Conservation (phyloP, 345 rosid species). For the Alliaria petiolata region DNA sequence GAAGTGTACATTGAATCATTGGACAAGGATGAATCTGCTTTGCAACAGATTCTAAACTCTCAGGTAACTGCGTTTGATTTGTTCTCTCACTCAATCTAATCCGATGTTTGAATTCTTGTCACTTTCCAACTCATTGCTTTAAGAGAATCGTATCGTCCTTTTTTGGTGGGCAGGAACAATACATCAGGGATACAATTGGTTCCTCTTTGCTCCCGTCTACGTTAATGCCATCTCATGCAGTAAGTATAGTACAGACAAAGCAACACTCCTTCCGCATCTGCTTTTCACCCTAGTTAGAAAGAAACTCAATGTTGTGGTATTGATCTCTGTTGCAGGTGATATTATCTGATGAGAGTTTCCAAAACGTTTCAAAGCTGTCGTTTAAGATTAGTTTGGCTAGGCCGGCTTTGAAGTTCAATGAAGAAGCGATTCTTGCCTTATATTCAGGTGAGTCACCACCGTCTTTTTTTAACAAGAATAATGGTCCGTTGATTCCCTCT, state of each 20-base stretch:
- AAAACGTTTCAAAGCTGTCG: constrained; percentile 46
- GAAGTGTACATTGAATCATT: constrained; percentile 82
- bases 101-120: too few species aligned
- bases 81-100: too few species aligned
- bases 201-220: constrained; percentile 65
- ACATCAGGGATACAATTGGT: constrained; percentile 80
- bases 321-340: constrained; percentile 47
- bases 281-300: background rate
- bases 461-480: background rate
- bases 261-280: background rate
- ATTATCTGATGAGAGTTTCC: constrained; percentile 64
- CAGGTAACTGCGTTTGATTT: too few species aligned
- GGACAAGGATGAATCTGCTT: constrained; percentile 56
- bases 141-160: background rate
- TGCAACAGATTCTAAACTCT: constrained; percentile 53
- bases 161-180: constrained; percentile 51
- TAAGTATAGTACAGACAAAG: constrained; percentile 40
- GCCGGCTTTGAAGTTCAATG: constrained; percentile 53
- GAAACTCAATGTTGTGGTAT: background rate
- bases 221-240: constrained; percentile 64
- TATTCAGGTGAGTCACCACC: constrained; percentile 65
- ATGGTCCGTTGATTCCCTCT: background rate
- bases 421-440: constrained; percentile 51
- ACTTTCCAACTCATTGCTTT: too few species aligned
- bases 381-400: constrained; percentile 63